Conservation (phyloP, 176 grass and related monocot species). For the Oryza rufipogon region DNA sequence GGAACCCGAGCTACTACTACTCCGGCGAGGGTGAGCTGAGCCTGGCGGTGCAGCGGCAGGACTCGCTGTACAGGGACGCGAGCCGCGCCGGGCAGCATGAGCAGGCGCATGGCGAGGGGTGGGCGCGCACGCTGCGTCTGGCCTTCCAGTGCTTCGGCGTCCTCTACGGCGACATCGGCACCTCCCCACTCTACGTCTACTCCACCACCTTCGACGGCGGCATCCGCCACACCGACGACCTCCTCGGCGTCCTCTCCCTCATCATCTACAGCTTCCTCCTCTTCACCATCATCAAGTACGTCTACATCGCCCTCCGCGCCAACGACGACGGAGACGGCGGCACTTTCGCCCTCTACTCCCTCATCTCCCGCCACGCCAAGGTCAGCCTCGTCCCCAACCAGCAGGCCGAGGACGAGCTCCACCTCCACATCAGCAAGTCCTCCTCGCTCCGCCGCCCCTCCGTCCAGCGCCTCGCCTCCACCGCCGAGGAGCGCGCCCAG, state of each 20-base stretch:
- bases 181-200: constrained; percentile 75
- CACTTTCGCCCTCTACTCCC: constrained; percentile 74
- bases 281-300: constrained; percentile 68
- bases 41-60: constrained; percentile 43
- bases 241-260: constrained; percentile 74
- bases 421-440: background rate
- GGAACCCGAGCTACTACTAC: background rate
- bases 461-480: constrained; percentile 44
- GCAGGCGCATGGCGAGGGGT: constrained; percentile 23
- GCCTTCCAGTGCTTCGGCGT: constrained; percentile 76
- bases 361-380: constrained; percentile 70
- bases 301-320: constrained; percentile 65
- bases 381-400: constrained; percentile 69
- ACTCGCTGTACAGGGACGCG: constrained; percentile 59
- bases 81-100: constrained; percentile 8
- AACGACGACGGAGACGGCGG: constrained; percentile 77
- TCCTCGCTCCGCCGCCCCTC: constrained; percentile 4
- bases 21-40: constrained; percentile 1
- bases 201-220: constrained; percentile 61
- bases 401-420: constrained; percentile 57
- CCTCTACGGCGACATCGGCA: constrained; percentile 76
- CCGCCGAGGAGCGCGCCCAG: constrained; percentile 40
- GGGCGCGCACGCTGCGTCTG: constrained; percentile 45
- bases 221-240: constrained; percentile 52
- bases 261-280: constrained; percentile 71